A percentile compares a stretch with the other conserved stretches of the same genome.
Conservation (phyloP, 2,329 filamentous ascomycete genomes). For the Epichloe uncinata region DNA sequence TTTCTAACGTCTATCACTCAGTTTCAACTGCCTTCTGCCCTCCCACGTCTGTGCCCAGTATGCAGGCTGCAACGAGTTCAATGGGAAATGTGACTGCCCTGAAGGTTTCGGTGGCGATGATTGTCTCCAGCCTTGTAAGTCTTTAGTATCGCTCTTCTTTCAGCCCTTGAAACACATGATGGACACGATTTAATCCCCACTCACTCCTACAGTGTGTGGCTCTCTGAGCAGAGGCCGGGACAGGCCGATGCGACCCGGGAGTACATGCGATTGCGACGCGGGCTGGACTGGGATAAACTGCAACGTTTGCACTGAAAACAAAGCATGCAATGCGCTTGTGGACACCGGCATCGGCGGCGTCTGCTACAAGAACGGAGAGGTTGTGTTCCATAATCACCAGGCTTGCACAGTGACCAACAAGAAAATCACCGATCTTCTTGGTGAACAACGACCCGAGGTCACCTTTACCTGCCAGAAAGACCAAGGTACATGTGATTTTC, state of each 20-base stretch:
- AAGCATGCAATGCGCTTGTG: constrained; percentile 81
- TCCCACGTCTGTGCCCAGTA: constrained; percentile 88
- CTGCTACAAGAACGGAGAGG: constrained; percentile 82
- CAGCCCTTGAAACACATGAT: neutral
- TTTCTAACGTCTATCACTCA: constrained; percentile 23
- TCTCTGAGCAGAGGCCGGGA: constrained; percentile 72
- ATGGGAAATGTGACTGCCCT: constrained; percentile 86
- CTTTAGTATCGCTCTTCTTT: neutral
- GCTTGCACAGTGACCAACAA: constrained; percentile 96
- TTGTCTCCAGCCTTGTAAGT: constrained; percentile 65
- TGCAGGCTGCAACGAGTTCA: constrained; percentile 74
- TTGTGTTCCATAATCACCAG: constrained; percentile 91
- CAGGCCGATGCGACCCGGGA: constrained; percentile 57
- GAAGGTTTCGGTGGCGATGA: constrained; percentile 89
- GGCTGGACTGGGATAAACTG: constrained; percentile 97
- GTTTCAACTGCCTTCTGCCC: constrained; percentile 96
- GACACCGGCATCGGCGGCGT: constrained; percentile 68
- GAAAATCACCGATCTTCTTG: constrained; percentile 79
- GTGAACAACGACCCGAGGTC: constrained; percentile 76
- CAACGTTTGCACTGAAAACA: constrained; percentile 78
- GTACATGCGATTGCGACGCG: constrained; percentile 72
- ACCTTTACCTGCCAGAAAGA: constrained; percentile 83
- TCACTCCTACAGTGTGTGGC: constrained; percentile 52
- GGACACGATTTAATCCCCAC: neutral
- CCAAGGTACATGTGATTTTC: constrained; percentile 74